Evolutionary conservation across 2,329 filamentous ascomycete species (phyloP).

Genomic region (Colletotrichum navitas): DNA sequence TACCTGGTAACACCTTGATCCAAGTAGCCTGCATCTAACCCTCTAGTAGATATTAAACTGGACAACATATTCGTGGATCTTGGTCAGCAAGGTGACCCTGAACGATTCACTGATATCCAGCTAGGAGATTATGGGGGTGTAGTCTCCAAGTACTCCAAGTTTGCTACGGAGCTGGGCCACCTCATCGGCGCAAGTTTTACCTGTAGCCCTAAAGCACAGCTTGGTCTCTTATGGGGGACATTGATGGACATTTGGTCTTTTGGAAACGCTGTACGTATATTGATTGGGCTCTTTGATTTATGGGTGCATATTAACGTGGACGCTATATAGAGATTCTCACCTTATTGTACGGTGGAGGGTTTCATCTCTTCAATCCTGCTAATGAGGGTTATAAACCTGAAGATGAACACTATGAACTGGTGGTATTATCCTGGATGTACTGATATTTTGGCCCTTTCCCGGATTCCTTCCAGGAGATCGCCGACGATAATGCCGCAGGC

Average conservation of each 20-base stretch:
- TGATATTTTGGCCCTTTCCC: slow-evolving; percentile 13
- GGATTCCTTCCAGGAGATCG: slow-evolving; percentile 7
- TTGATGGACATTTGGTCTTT: slow-evolving; percentile 6
- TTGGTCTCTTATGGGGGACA: neutral
- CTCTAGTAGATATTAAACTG: neutral
- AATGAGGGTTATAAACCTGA: neutral
- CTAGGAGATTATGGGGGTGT: slow-evolving; percentile 11
- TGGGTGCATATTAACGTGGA: neutral
- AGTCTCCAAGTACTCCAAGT: slow-evolving; percentile 1
- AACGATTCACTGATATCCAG: neutral
- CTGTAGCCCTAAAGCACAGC: slow-evolving; percentile 45
- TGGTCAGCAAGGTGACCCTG: neutral
- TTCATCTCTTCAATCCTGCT: neutral
- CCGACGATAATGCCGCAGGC: neutral
- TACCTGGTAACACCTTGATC: neutral
- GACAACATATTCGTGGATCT: slow-evolving; percentile 9
- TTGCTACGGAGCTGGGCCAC: slow-evolving; percentile 3
- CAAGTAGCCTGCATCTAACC: neutral
- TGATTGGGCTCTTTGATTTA: neutral
- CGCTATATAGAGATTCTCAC: neutral
- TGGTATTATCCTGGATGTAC: slow-evolving; percentile 11
- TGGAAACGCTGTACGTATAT: neutral
- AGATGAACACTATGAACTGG: slow-evolving; percentile 3
- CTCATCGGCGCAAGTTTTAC: slow-evolving; percentile 44
- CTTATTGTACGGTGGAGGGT: slow-evolving; percentile 3